These are phyloP conservation scores for Holtermannia corniformis DNA, from an alignment of 768 basidiomycete genomes.

Conservation along the genomic window DNA sequence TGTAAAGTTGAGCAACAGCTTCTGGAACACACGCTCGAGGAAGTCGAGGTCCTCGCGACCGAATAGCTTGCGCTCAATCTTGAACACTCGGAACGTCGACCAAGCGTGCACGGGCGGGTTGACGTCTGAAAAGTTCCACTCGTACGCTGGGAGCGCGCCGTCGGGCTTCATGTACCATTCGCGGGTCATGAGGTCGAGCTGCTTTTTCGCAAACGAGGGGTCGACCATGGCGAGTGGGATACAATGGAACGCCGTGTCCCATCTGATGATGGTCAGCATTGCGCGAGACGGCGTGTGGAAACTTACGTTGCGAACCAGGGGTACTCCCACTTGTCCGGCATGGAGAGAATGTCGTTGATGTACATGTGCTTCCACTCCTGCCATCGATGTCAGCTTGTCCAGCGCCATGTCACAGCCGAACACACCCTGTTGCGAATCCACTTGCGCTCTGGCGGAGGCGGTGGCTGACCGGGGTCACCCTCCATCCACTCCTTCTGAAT, in stretches of 20 bases:
- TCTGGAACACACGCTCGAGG: conserved; percentile 97
- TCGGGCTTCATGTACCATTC: conserved; percentile 99
- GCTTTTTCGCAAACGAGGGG: conserved; percentile 91
- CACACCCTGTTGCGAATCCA: conserved; percentile 68
- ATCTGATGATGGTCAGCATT: conserved; percentile 43
- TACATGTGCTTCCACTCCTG: conserved; percentile 95
- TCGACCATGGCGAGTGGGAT: conserved; percentile 95
- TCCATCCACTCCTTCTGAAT: conserved; percentile 94
- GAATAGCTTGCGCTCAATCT: conserved; percentile 92
- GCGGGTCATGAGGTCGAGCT: conserved; percentile 85
- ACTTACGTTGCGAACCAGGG: conserved; percentile 85
- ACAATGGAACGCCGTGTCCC: conserved; percentile 99
- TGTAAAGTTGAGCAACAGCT: conserved; percentile 90
- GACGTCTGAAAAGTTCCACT: conserved; percentile 98
- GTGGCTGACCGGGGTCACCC: conserved; percentile 89
- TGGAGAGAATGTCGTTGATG: conserved; percentile 88
- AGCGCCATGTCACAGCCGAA: conserved; percentile 1
- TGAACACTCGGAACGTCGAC: conserved; percentile 93
- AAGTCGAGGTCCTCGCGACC: conserved; percentile 84
- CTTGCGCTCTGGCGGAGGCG: conserved; percentile 84
- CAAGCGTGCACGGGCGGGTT: conserved; percentile 99
- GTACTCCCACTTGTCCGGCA: conserved; percentile 99
- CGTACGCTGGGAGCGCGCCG: conserved; percentile 96
- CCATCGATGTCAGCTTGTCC: conserved; percentile 3
- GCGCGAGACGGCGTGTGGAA: no score